Percentiles rank a stretch among this genome's conserved stretches.
Evolutionary conservation across 352 stramenopile genomes (phyloP).

Genomic region (Elongisporangium senticosum): DNA sequence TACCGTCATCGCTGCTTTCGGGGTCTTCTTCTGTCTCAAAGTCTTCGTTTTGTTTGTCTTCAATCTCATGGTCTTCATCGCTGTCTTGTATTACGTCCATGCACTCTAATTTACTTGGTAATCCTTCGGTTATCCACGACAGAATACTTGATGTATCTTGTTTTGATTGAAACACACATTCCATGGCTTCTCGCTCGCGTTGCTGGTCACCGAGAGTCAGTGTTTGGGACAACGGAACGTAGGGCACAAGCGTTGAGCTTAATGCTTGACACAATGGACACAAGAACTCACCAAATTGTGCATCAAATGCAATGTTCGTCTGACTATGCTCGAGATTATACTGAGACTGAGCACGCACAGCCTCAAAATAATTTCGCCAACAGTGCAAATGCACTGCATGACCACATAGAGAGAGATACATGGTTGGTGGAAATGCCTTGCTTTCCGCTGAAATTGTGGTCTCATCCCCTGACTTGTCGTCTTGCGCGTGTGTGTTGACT

Average conservation of each 20-base stretch:
- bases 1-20: slow-evolving; percentile 15
- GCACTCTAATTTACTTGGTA: slow-evolving; percentile 36
- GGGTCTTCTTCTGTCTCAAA: slow-evolving; percentile 14
- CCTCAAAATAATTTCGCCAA: slow-evolving; percentile 88
- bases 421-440: slow-evolving; percentile 44
- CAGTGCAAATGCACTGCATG: slow-evolving; percentile 89
- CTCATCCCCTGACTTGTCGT: slow-evolving; percentile 30
- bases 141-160: slow-evolving; percentile 64
- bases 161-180: slow-evolving; percentile 67
- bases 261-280: slow-evolving; percentile 89
- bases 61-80: slow-evolving; percentile 19
- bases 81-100: slow-evolving; percentile 20
- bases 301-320: slow-evolving; percentile 82
- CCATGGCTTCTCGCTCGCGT: slow-evolving; percentile 54
- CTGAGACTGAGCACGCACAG: slow-evolving; percentile 62
- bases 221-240: slow-evolving; percentile 50
- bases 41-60: slow-evolving; percentile 3
- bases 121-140: slow-evolving; percentile 46
- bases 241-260: slow-evolving; percentile 88
- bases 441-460: slow-evolving; percentile 9
- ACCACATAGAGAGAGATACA: slow-evolving; percentile 81
- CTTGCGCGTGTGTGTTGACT: slow-evolving; percentile 40
- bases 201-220: slow-evolving; percentile 55
- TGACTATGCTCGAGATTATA: slow-evolving; percentile 70
- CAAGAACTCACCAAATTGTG: slow-evolving; percentile 83